Evolutionary conservation across 1,284 basidiomycete genomes (phyloP), one percentile per base, ranked within the genome.

Genomic region (Leccinum pachyderme): DNA sequence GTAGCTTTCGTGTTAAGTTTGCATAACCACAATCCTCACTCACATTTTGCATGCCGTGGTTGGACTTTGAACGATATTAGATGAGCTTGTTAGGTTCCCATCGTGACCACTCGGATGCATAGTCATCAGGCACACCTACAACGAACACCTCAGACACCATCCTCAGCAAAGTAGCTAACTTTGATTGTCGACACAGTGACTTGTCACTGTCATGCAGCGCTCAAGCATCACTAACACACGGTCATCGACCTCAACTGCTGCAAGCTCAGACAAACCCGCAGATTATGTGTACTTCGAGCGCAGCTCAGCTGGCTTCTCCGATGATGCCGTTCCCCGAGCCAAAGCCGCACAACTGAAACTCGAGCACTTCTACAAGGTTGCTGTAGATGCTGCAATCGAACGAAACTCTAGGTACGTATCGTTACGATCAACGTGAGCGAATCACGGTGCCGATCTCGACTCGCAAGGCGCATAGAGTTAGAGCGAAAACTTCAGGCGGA

Each of bases 291-390:
- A 91, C 73, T 97, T 95, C 72, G 86, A 91, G 65, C 81, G 91
- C 54, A 86, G 79, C 57, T 82, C 86, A 12, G 71, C 75, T 46
- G 81, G 81, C 49, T 90, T 95, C 68, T 86, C 86, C 25, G 86
- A 90, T 56, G 82, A 86, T 53, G 87, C 89, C 31, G 71, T 87
- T 59, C 86, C 91, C 44, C 87, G 89, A 63, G 91, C 92, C 9
- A 94, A 92, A 63, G 85, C 84, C 39, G 93, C 93, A 13, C 93
- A 95, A 72, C 78, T 96, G 71, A 95, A 94, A 73, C 78, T 96
- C 51, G 93, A 96, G 73, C 86, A 93, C 69, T 93, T 86, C 66
- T 97, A 96, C 75, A 95, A 95, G 71, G 84, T 94, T 54, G 89
- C 90, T 1, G 93, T 97, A 28, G 92, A 95, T 72, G 84, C 91